Base-by-base conservation (phyloP, 306 rosid species). In the barrel medic (Medicago truncatula) region DNA sequence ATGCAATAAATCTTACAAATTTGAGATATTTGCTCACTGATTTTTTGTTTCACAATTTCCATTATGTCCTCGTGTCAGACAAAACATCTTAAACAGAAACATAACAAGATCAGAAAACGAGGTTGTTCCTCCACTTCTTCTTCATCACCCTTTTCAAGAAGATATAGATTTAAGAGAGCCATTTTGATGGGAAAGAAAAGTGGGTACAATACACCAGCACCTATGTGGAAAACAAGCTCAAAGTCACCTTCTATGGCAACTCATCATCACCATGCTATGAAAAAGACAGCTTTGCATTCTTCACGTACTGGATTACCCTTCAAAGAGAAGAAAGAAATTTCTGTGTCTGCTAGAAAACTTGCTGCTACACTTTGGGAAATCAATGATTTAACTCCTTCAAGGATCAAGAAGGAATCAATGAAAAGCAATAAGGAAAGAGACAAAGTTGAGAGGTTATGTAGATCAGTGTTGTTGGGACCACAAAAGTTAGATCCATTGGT, bases 361-460 rank as follows among this genome's bases (percentile, higher is more conserved):
- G 96, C 91, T 36, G 96, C 97, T 49, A 86, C 96, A 14, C 67
- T 91, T 7, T 93, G 98, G 98, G 98, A 86, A 74, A 85, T 88
- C 76, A 85, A 88, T 79, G 88, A 86, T 70, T 76, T 74, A 17
- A 73, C 87, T 73, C 75, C 86, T 3, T 82, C 80, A 60, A 83
- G 68, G 68, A 58, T 74, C 39, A 71, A 77, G 68, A 88, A 76
- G 82, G 89, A 71, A 84, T 4, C 71, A 62, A 53, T 38, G 61
- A 80, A 76, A 64, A 62, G 76, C 39, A 72, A 15, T 4, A 84
- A 76, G 53, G 82, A 70, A 64, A 75, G 75, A 72, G 90, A 86
- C 47, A 77, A 57, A 47, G 70, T 10, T 77, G 57, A 25, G 28
- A 73, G 77, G 18, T 73, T 77, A 61, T 75, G 84, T 71, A 76